phyloP scores from a whole-genome alignment of 108 stramenopile species.

The Asterionellopsis glacialis region DNA sequence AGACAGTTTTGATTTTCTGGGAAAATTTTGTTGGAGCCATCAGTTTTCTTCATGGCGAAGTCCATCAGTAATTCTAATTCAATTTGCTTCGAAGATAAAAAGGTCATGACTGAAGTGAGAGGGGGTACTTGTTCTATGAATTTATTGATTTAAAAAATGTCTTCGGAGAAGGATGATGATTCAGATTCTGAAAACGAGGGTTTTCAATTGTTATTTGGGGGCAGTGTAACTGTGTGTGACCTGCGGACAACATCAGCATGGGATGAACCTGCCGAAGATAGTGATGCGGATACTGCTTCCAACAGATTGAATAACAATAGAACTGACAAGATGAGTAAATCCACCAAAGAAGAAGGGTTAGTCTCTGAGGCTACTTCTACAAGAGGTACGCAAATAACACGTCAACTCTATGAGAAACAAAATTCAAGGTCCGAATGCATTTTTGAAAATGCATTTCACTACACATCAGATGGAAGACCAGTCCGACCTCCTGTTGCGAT shows the following conservation, averaged over 20 bases:
- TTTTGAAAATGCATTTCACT: conserved; percentile 17
- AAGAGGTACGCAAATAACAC: neutral
- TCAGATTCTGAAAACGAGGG: conserved; percentile 6
- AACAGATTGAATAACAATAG: neutral
- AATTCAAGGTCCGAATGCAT: neutral
- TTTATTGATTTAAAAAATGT: too few species aligned
- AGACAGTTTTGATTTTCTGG: too few species aligned
- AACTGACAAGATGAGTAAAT: neutral
- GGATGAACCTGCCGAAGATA: neutral
- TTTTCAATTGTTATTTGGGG: conserved; percentile 3
- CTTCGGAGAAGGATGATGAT: neutral
- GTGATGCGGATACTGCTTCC: neutral
- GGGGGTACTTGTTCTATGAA: too few species aligned
- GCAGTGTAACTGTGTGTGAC: neutral
- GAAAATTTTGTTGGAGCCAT: too few species aligned
- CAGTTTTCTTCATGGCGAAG: too few species aligned
- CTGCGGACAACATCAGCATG: neutral
- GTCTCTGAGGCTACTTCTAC: neutral
- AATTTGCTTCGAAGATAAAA: too few species aligned
- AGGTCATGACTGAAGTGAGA: too few species aligned
- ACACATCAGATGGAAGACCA: conserved; percentile 1
- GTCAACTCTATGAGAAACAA: neutral
- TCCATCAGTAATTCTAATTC: too few species aligned
- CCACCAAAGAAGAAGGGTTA: neutral
- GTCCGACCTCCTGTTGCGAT: conserved; percentile 20